Evolutionary conservation across 1,139 yeast species (phyloP).

Genomic region (Suhomyces yuchorum): DNA sequence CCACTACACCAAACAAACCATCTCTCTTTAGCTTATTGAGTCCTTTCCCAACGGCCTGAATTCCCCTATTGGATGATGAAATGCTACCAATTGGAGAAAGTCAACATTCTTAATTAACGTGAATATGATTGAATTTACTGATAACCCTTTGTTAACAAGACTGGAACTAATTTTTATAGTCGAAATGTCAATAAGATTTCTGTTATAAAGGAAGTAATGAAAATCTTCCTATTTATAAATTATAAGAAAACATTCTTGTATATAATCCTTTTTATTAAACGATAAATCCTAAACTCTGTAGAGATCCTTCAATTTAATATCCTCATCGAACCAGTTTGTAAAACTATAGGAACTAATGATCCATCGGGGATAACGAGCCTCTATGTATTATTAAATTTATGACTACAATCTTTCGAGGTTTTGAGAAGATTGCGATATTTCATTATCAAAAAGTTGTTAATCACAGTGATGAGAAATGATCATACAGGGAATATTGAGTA

Average conservation of each 20-base stretch:
- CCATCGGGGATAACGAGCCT: too few relatives aligned
- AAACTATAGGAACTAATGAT: too few relatives aligned
- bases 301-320: background rate
- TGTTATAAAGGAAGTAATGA: background rate
- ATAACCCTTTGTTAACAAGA: background rate
- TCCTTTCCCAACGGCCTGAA: constrained; percentile 72
- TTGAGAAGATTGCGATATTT: constrained; percentile 2
- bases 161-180: background rate
- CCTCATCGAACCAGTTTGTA: too few relatives aligned
- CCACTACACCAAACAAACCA: constrained; percentile 83
- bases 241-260: background rate
- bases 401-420: background rate
- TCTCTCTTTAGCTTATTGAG: constrained; percentile 71
- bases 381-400: background rate
- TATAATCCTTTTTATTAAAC: background rate
- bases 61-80: too few relatives aligned
- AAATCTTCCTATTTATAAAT: background rate
- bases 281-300: background rate
- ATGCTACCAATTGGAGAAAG: background rate
- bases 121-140: background rate
- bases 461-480: background rate
- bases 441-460: background rate
- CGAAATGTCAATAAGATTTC: background rate
- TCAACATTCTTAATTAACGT: background rate
- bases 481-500: background rate